A percentile compares a stretch with the other conserved stretches of the same genome.
Conservation (phyloP, 2,329 filamentous ascomycete genomes). For the Sordariomycetes sp. region DNA sequence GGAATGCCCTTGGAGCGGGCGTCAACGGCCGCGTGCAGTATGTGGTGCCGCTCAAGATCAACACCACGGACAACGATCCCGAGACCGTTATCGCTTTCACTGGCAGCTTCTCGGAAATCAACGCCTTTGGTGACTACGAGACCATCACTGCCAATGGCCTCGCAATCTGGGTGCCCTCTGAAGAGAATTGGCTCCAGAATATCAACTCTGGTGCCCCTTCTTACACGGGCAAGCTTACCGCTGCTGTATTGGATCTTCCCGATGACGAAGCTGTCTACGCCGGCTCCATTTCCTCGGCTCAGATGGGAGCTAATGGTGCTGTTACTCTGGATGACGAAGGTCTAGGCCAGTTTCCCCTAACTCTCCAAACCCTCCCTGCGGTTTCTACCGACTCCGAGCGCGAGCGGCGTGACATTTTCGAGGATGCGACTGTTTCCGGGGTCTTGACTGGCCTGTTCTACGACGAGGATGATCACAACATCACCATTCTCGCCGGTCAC, state of each 20-base stretch:
- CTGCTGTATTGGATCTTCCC: slow-evolving; percentile 56
- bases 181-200: slow-evolving; percentile 80
- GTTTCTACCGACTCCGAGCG: slow-evolving; percentile 24
- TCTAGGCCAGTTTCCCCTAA: slow-evolving; percentile 48
- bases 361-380: slow-evolving; percentile 30
- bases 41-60: slow-evolving; percentile 71
- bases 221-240: slow-evolving; percentile 64
- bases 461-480: slow-evolving; percentile 57
- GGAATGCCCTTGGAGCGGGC: slow-evolving; percentile 75
- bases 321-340: slow-evolving; percentile 50
- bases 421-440: slow-evolving; percentile 43
- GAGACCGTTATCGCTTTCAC: slow-evolving; percentile 73
- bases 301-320: slow-evolving; percentile 63
- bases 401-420: slow-evolving; percentile 36
- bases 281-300: slow-evolving; percentile 71
- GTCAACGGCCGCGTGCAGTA: slow-evolving; percentile 70
- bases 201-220: slow-evolving; percentile 54
- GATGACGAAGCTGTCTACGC: slow-evolving; percentile 62
- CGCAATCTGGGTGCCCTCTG: slow-evolving; percentile 84
- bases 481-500: slow-evolving; percentile 82
- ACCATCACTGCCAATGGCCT: slow-evolving; percentile 63
- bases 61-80: slow-evolving; percentile 57
- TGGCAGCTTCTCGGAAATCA: slow-evolving; percentile 68
- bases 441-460: slow-evolving; percentile 78
- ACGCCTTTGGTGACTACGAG: slow-evolving; percentile 54